Evolutionary conservation across 306 rosid species (phyloP).

Genomic region (Lathyrus aphaca): DNA sequence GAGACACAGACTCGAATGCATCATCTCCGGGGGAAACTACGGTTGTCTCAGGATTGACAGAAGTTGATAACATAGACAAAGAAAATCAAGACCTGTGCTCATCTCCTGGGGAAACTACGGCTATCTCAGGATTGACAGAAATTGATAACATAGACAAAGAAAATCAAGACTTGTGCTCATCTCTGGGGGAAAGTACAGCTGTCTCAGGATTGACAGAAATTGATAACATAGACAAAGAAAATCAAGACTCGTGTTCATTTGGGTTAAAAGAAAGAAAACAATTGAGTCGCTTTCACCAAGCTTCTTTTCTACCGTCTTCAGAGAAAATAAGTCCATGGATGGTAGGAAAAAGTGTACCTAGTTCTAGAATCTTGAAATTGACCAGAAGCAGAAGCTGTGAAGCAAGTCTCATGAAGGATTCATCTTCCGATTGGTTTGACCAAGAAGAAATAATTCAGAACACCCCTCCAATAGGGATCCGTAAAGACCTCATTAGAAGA

Average conservation of each 20-base stretch:
- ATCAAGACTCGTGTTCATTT: constrained; percentile 42
- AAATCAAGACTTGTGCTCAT: constrained; percentile 38
- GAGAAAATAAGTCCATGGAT: constrained; percentile 48
- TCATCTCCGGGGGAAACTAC: constrained; percentile 58
- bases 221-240: constrained; percentile 47
- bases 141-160: constrained; percentile 48
- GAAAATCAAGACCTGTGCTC: constrained; percentile 42
- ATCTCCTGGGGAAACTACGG: constrained; percentile 40
- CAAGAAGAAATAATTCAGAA: constrained; percentile 51
- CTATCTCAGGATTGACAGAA: constrained; percentile 51
- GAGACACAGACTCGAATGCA: constrained; percentile 46
- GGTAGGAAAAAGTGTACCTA: constrained; percentile 41
- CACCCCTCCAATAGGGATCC: constrained; percentile 53
- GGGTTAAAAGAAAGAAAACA: constrained; percentile 44
- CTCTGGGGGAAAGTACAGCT: constrained; percentile 51
- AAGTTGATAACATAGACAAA: constrained; percentile 47
- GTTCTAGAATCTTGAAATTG: constrained; percentile 46
- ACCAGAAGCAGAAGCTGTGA: constrained; percentile 81
- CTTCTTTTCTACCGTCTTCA: constrained; percentile 46
- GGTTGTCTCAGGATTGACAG: constrained; percentile 50
- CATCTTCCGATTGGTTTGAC: constrained; percentile 58
- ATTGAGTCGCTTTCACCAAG: constrained; percentile 40
- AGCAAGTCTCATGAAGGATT: constrained; percentile 60
- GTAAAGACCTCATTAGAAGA: constrained; percentile 51
- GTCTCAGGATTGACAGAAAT: constrained; percentile 53